Evolutionary conservation across 73 alveolate species (phyloP).

Genomic region (Symbiodinium pilosum): DNA sequence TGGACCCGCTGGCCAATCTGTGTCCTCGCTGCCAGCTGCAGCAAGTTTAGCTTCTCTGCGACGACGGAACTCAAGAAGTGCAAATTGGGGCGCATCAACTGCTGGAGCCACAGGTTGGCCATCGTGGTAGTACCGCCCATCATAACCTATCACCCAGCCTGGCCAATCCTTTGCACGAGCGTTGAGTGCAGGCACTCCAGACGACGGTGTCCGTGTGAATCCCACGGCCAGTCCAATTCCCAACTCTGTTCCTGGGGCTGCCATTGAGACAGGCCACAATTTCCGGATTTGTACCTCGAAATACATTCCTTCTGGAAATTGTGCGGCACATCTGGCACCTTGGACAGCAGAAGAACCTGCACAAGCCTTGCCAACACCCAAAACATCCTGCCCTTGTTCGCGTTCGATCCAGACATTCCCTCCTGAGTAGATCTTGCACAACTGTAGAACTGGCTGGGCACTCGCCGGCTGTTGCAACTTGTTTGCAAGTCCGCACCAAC

Average conservation of each 20-base stretch:
- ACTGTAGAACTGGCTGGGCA: conserved; percentile 27
- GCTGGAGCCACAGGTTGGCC: conserved; percentile 31
- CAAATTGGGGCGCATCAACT: conserved; percentile 13
- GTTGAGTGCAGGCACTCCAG: conserved; percentile 26
- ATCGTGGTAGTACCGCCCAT: conserved; percentile 33
- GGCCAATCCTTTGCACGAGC: conserved; percentile 69
- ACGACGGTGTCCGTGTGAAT: conserved; percentile 42
- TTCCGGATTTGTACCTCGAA: conserved; percentile 54
- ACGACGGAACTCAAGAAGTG: conserved; percentile 75
- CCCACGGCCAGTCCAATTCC: conserved; percentile 67
- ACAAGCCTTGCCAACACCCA: conserved; percentile 39
- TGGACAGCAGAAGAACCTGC: conserved; percentile 50
- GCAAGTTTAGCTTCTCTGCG: conserved; percentile 71
- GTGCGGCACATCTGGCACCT: conserved; percentile 25
- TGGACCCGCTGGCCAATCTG: conserved; percentile 71
- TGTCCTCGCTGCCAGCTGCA: conserved; percentile 55
- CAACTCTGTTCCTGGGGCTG: conserved; percentile 38
- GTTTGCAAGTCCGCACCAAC: conserved; percentile 69
- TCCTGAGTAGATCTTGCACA: conserved; percentile 45
- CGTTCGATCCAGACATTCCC: conserved; percentile 63
- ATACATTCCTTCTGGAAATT: conserved; percentile 50
- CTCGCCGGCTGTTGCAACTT: neutral
- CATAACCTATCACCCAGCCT: conserved; percentile 74
- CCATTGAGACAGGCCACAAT: conserved; percentile 60
- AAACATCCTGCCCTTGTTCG: neutral